These are phyloP conservation scores for Elsinoe necatrix DNA, from an alignment of 2,329 filamentous ascomycete species.

Conservation along the genomic window DNA sequence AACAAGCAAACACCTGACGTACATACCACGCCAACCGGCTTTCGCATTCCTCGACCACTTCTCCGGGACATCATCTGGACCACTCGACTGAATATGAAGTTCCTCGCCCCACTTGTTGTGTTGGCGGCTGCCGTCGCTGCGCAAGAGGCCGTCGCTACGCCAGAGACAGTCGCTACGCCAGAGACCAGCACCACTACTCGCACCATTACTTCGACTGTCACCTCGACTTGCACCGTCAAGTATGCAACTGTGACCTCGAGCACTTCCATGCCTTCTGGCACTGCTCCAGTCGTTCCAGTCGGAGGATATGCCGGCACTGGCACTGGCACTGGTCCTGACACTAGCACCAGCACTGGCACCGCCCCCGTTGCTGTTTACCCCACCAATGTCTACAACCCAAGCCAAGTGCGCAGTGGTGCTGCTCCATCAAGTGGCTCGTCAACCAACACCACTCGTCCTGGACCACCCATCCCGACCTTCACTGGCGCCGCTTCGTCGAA, in stretches of 20 bases:
- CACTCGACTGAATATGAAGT: conserved; percentile 15
- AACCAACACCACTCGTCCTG: conserved; percentile 6
- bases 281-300: conserved; percentile 6
- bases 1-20: conserved; percentile 13
- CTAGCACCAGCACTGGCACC: not conserved
- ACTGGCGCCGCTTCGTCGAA: conserved; percentile 13
- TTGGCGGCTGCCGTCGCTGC: conserved; percentile 11
- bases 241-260: not conserved
- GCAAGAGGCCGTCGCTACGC: conserved; percentile 8
- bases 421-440: not conserved
- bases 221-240: conserved; percentile 18
- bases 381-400: conserved; percentile 7
- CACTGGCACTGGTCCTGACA: not conserved
- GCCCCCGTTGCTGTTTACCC: conserved; percentile 9
- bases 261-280: not conserved
- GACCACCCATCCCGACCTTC: conserved; percentile 4
- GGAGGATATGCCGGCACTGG: not conserved
- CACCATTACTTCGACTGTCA: conserved; percentile 17
- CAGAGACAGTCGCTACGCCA: conserved; percentile 13
- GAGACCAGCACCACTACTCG: conserved; percentile 7
- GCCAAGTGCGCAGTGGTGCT: not conserved
- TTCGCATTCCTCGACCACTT: not conserved
- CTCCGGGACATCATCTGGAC: conserved; percentile 3
- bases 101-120: conserved; percentile 17
- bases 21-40: not conserved